Percentiles rank a stretch among this genome's conserved stretches.
Evolutionary conservation across 2,329 filamentous ascomycete genomes (phyloP).

Genomic region (Trichophyton benhamiae): DNA sequence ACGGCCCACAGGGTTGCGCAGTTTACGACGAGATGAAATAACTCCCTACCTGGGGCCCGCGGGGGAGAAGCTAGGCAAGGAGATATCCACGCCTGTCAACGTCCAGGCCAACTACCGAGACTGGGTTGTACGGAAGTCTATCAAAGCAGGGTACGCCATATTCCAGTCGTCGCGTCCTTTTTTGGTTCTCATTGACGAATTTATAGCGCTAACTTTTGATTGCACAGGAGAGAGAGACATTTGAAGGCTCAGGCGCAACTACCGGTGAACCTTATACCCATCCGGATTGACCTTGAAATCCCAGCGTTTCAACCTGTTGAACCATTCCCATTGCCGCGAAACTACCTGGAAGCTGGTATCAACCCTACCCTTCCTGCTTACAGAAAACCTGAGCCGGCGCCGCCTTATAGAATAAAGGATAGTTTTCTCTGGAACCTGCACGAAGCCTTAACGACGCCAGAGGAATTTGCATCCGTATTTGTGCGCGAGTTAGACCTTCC

Average conservation of each 20-base stretch:
- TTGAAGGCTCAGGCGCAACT: constrained; percentile 57
- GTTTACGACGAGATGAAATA: constrained; percentile 63
- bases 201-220: neutral
- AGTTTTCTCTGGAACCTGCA: constrained; percentile 98
- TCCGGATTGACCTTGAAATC: constrained; percentile 90
- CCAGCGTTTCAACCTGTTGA: constrained; percentile 49
- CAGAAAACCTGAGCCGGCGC: constrained; percentile 62
- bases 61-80: constrained; percentile 69
- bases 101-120: constrained; percentile 87
- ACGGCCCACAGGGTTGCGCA: constrained; percentile 68
- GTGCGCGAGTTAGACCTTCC: constrained; percentile 91
- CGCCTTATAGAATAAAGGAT: constrained; percentile 80
- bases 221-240: constrained; percentile 45
- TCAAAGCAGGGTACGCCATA: constrained; percentile 32
- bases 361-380: constrained; percentile 66
- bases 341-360: constrained; percentile 30
- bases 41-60: constrained; percentile 51
- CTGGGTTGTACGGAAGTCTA: constrained; percentile 69
- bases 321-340: constrained; percentile 35
- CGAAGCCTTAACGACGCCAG: constrained; percentile 84
- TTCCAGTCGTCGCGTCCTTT: neutral
- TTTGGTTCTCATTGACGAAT: neutral
- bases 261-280: constrained; percentile 82
- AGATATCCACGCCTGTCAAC: constrained; percentile 63
- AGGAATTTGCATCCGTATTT: constrained; percentile 83